Percentiles rank a stretch among this genome's conserved stretches.
Evolutionary conservation across 2,329 filamentous ascomycete genomes (phyloP).

Genomic region (Beauveria pseudobassiana): DNA sequence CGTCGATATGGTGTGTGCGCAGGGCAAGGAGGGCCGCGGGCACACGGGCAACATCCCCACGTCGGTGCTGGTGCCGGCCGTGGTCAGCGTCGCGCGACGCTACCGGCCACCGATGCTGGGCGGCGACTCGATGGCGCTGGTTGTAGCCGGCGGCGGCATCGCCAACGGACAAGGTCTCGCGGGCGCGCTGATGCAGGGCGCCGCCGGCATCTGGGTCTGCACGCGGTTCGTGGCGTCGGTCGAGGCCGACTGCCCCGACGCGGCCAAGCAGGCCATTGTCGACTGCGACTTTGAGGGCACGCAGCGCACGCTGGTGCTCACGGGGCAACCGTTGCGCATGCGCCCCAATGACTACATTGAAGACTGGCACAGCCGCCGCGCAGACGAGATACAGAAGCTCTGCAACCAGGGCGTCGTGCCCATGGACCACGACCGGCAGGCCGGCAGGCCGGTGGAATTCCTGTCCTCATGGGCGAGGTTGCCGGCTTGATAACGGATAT

Average conservation of each 20-base stretch:
- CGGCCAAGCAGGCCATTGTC: constrained; percentile 81
- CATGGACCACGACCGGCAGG: constrained; percentile 72
- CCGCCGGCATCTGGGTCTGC: constrained; percentile 85
- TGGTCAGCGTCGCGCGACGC: constrained; percentile 70
- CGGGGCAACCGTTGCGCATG: constrained; percentile 73
- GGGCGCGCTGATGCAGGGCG: constrained; percentile 77
- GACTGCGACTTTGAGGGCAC: constrained; percentile 71
- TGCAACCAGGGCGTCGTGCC: constrained; percentile 73
- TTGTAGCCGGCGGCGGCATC: constrained; percentile 85
- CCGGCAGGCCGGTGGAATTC: constrained; percentile 76
- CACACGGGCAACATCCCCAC: constrained; percentile 85
- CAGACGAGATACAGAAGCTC: constrained; percentile 66
- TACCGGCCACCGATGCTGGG: constrained; percentile 65
- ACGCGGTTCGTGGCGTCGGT: constrained; percentile 83
- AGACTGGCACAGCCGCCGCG: constrained; percentile 66
- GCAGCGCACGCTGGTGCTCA: constrained; percentile 71
- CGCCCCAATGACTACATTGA: constrained; percentile 76
- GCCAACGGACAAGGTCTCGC: constrained; percentile 75
- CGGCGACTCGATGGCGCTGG: constrained; percentile 58
- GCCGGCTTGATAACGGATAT: constrained; percentile 69
- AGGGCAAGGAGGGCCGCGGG: constrained; percentile 91
- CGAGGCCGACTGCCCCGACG: constrained; percentile 71
- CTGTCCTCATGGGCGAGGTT: constrained; percentile 91
- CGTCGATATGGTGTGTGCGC: constrained; percentile 85
- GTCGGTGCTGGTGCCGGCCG: constrained; percentile 77